Conservation (phyloP, 768 basidiomycete species). For the Russula brevipes region DNA sequence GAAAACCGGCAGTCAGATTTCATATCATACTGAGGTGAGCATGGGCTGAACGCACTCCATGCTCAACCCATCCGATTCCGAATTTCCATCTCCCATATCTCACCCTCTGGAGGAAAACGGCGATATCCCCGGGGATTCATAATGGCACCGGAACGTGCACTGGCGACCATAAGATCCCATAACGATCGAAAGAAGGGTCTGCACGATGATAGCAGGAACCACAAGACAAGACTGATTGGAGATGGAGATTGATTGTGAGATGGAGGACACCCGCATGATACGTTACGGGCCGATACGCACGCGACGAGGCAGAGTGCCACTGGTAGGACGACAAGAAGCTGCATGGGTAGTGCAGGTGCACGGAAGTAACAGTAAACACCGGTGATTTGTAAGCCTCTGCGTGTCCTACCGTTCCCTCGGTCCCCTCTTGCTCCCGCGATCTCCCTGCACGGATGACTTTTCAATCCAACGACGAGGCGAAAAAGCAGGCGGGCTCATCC, state of each 20-base stretch:
- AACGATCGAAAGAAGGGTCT: conserved; percentile 42
- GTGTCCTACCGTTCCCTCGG: conserved; percentile 2
- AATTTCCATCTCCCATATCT: conserved; percentile 60
- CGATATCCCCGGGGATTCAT: conserved; percentile 34
- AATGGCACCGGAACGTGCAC: conserved; percentile 32
- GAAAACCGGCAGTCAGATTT: background rate
- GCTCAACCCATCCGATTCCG: conserved; percentile 32
- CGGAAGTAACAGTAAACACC: background rate
- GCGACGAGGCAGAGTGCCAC: background rate
- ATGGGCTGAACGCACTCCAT: background rate
- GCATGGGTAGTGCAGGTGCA: background rate
- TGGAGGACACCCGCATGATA: background rate
- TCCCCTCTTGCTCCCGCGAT: background rate
- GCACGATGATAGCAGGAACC: conserved; percentile 64
- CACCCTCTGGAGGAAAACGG: conserved; percentile 41
- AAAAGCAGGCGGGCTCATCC: background rate
- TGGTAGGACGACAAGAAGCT: background rate
- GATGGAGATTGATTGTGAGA: background rate
- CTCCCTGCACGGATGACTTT: background rate
- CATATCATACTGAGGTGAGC: conserved; percentile 1
- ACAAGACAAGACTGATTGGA: conserved; percentile 50
- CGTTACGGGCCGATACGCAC: background rate
- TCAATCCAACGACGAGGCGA: background rate
- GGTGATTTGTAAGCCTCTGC: conserved; percentile 8
- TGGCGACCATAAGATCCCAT: conserved; percentile 40